Percentiles rank a stretch among this genome's conserved stretches.
Evolutionary conservation across 371 early-diverging fungal species (phyloP).

Genomic region (Mucor saturninus): DNA sequence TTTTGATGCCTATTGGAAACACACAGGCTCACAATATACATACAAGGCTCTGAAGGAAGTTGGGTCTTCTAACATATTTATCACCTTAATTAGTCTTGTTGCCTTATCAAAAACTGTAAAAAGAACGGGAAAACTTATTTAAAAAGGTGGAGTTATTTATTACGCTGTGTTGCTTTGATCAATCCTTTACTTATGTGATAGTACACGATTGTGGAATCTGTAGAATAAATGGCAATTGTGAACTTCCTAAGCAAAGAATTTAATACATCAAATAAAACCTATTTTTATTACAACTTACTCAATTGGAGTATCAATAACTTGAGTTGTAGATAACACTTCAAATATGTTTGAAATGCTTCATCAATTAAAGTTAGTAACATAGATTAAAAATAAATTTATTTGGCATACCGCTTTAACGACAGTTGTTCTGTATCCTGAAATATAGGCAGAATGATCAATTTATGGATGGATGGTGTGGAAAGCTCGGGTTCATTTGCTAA

Average conservation of each 20-base stretch:
- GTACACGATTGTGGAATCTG: slow-evolving; percentile 52
- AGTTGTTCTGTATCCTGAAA: slow-evolving; percentile 14
- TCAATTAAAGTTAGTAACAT: background rate
- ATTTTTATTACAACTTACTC: slow-evolving; percentile 9
- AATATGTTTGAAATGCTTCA: slow-evolving; percentile 25
- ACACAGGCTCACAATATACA: slow-evolving; percentile 27
- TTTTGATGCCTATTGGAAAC: slow-evolving; percentile 29
- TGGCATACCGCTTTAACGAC: slow-evolving; percentile 19
- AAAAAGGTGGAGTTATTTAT: background rate
- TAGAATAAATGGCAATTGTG: slow-evolving; percentile 50
- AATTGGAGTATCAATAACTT: background rate
- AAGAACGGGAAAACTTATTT: slow-evolving; percentile 37
- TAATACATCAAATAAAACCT: slow-evolving; percentile 1
- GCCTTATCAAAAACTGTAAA: slow-evolving; percentile 42
- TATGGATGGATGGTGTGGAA: background rate
- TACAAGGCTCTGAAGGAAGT: slow-evolving; percentile 37
- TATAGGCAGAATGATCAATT: slow-evolving; percentile 26
- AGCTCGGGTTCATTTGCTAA: slow-evolving; percentile 27
- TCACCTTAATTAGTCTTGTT: slow-evolving; percentile 32
- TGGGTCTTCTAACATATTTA: slow-evolving; percentile 30
- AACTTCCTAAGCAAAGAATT: slow-evolving; percentile 23
- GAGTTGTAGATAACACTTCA: slow-evolving; percentile 7
- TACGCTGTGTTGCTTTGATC: slow-evolving; percentile 20
- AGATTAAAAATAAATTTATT: background rate
- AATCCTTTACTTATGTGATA: slow-evolving; percentile 48